Conservation (phyloP, 257 asterid genomes). For the Leonotis leonurus region DNA sequence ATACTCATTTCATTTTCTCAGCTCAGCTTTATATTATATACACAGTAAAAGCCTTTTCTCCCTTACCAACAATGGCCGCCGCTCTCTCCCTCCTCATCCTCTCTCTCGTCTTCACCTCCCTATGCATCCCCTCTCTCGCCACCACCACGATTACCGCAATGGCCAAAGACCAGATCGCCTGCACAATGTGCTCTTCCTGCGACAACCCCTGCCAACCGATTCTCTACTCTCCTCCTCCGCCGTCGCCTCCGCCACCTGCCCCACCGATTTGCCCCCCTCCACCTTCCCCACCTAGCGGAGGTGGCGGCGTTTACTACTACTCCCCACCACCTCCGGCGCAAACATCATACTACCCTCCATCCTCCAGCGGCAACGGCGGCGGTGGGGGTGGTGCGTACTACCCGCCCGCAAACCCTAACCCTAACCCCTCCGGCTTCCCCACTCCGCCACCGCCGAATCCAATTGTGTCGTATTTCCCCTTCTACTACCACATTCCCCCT, state of each 20-base stretch:
- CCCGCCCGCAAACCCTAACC: slow-evolving; percentile 24
- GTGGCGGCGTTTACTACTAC: slow-evolving; percentile 29
- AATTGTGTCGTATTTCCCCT: slow-evolving; percentile 47
- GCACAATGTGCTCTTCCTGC: slow-evolving; percentile 66
- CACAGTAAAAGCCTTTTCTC: neutral
- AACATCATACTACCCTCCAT: slow-evolving; percentile 30
- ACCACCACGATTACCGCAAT: slow-evolving; percentile 40
- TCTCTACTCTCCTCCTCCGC: slow-evolving; percentile 31
- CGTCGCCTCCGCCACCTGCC: slow-evolving; percentile 26
- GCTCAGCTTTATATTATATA: neutral
- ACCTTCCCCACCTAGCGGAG: slow-evolving; percentile 26
- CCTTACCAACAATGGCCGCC: slow-evolving; percentile 26
- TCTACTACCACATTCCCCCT: slow-evolving; percentile 39
- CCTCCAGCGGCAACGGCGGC: slow-evolving; percentile 25
- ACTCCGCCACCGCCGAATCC: slow-evolving; percentile 59
- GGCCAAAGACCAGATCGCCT: slow-evolving; percentile 44
- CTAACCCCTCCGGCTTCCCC: slow-evolving; percentile 1
- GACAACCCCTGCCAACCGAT: slow-evolving; percentile 71
- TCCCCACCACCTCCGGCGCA: slow-evolving; percentile 50
- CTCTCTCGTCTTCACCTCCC: slow-evolving; percentile 13
- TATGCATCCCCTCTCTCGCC: slow-evolving; percentile 12
- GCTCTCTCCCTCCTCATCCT: slow-evolving; percentile 18
- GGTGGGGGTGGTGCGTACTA: slow-evolving; percentile 27
- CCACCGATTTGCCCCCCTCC: slow-evolving; percentile 33
- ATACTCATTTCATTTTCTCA: neutral